phyloP scores from a whole-genome alignment of 352 stramenopile genomes.

The Discostella stelligera region DNA sequence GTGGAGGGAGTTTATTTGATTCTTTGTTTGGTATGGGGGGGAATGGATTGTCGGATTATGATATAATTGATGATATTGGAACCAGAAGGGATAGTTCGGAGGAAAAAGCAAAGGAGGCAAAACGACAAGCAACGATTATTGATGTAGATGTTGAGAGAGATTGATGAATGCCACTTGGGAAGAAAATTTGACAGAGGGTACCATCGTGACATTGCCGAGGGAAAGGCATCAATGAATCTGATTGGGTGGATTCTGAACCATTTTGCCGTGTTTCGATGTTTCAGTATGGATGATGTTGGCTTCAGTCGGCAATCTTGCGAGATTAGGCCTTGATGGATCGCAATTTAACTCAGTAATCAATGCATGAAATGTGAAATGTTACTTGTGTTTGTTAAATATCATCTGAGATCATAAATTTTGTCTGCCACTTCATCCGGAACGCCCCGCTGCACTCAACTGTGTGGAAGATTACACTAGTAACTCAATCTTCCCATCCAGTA shows the following conservation, averaged over 20 bases:
- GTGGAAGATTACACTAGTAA: conserved; percentile 32
- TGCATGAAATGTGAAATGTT: conserved; percentile 5
- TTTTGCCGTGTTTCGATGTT: too few relatives aligned
- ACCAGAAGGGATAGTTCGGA: conserved; percentile 22
- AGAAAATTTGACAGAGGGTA: neutral
- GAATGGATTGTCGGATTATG: conserved; percentile 24
- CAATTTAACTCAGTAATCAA: neutral
- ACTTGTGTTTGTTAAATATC: conserved; percentile 15
- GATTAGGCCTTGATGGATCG: too few relatives aligned
- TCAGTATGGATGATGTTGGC: too few relatives aligned
- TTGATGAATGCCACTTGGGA: conserved; percentile 5
- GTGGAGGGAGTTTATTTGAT: conserved; percentile 56
- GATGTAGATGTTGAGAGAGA: conserved; percentile 76
- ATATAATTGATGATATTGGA: conserved; percentile 23
- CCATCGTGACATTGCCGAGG: neutral
- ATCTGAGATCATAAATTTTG: conserved; percentile 15
- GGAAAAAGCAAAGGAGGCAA: conserved; percentile 43
- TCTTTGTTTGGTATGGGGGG: conserved; percentile 42
- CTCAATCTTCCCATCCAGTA: conserved; percentile 54
- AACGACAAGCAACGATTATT: conserved; percentile 65
- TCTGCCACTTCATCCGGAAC: neutral
- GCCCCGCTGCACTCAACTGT: neutral
- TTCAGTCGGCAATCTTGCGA: too few relatives aligned
- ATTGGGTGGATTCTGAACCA: too few relatives aligned
- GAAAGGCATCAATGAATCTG: too few relatives aligned